Percentiles rank a stretch among this genome's conserved stretches.
phyloP scores from a whole-genome alignment of 306 rosid species.

The Pyrus pyrifolia region DNA sequence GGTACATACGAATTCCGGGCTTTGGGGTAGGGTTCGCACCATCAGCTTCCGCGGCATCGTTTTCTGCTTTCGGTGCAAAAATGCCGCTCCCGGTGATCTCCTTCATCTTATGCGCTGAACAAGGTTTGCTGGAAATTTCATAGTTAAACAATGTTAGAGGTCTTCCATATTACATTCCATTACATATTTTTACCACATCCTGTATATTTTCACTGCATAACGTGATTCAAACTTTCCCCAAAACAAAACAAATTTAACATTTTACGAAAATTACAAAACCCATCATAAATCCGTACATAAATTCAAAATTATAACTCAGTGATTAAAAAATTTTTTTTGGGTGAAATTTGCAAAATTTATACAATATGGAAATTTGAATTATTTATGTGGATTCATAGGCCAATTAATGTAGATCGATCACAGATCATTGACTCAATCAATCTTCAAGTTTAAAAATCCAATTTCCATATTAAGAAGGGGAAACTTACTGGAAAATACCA shows the following conservation, averaged over 20 bases:
- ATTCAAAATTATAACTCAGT: background rate
- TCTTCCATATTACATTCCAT: background rate
- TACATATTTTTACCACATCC: background rate
- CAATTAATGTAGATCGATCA: constrained; percentile 13
- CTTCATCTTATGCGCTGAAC: constrained; percentile 90
- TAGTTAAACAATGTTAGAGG: constrained; percentile 22
- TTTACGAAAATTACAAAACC: background rate
- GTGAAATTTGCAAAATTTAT: background rate
- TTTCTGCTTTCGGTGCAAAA: constrained; percentile 56
- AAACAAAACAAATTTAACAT: background rate
- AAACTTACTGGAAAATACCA: background rate
- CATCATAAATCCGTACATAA: background rate
- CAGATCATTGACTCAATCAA: constrained; percentile 25
- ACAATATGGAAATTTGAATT: background rate
- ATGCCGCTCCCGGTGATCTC: constrained; percentile 99
- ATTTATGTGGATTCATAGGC: background rate
- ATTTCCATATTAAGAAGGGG: background rate
- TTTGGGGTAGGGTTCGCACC: constrained; percentile 44
- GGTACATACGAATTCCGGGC: constrained; percentile 85
- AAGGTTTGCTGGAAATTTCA: constrained; percentile 67
- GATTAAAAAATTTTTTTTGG: background rate
- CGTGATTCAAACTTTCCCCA: background rate
- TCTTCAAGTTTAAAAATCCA: background rate
- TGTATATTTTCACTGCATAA: background rate
- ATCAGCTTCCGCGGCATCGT: constrained; percentile 51